Evolutionary conservation across 1,284 basidiomycete genomes (phyloP), one percentile per base, ranked within the genome.

Genomic region (Polyporus tsugae): DNA sequence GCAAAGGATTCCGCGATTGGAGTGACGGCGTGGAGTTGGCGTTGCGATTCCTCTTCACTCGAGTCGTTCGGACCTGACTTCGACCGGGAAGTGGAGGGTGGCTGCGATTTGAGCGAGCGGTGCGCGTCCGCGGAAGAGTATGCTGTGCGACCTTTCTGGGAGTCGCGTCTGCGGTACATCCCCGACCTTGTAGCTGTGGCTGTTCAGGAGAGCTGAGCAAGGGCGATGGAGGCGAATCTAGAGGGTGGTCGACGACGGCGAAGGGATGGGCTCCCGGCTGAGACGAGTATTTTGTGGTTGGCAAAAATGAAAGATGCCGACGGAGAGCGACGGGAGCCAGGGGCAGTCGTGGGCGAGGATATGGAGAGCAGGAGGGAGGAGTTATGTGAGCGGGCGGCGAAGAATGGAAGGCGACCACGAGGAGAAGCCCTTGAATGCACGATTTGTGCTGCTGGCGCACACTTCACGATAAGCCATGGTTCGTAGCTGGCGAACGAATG

Each of bases 81-180:
- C 1, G 74, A 70, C 66, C 69, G 70, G 19, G 71, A 67, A 59
- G 67, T 59, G 55, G 71, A 70, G 49, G 75, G 71, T 44, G 74
- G 63, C 25, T 73, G 70, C 38, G 72, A 70, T 62, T 72, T 70
- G 19, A 78, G 64, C 19, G 75, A 60, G 66, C 78, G 76, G 59
- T 79, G 78, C 57, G 76, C 76, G 71, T 79, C 78, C 39, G 78
- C 76, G 39, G 71, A 74, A 33, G 77, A 77, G 71, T 79, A 75
- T 58, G 70, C 73, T 41, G 49, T 58, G 63, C 74, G 74, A 6
- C 68, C 66, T 35, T 42, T 49, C 17, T 70, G 39, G 42, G 72
- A 62, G 64, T 77, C 77, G 60, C 73, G 74, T 52, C 72, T 69
- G 67, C 78, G 74, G 66, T 74, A 77, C 75, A 78, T 78, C 64